Evolutionary conservation across 2,329 filamentous ascomycete genomes (phyloP).

Genomic region (Arthrinium phaeospermum): DNA sequence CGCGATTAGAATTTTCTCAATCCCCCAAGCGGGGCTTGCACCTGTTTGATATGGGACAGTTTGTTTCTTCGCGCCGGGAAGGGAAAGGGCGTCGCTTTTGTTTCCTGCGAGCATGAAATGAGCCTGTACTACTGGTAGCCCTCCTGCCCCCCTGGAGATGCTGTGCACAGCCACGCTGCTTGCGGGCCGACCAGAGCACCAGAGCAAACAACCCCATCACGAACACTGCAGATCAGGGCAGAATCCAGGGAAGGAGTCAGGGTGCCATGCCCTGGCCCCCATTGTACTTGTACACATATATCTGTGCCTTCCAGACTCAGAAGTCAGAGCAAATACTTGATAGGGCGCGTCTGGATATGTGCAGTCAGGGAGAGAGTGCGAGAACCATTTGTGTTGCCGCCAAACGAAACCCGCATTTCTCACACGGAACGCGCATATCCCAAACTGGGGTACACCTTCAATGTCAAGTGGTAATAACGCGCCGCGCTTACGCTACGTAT

Average conservation of each 20-base stretch:
- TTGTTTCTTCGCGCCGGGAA: background rate
- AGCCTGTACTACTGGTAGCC: background rate
- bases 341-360: background rate
- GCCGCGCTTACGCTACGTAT: background rate
- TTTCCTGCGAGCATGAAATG: background rate
- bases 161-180: background rate
- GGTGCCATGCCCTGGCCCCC: background rate
- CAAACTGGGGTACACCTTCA: background rate
- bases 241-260: background rate
- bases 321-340: too few relatives aligned
- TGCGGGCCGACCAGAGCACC: slow-evolving; percentile 8
- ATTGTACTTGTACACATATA: background rate
- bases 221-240: slow-evolving; percentile 7
- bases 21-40: slow-evolving; percentile 6
- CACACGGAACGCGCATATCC: background rate
- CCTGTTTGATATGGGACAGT: background rate
- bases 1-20: background rate
- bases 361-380: too few relatives aligned
- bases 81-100: background rate
- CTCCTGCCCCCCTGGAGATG: background rate
- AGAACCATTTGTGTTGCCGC: background rate
- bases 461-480: background rate
- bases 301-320: background rate
- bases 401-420: background rate
- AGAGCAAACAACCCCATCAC: slow-evolving; percentile 13